A percentile compares a stretch with the other conserved stretches of the same genome.
These are phyloP conservation scores for Grosmannia huntii DNA, from an alignment of 2,329 filamentous ascomycete genomes.

Conservation along the genomic window DNA sequence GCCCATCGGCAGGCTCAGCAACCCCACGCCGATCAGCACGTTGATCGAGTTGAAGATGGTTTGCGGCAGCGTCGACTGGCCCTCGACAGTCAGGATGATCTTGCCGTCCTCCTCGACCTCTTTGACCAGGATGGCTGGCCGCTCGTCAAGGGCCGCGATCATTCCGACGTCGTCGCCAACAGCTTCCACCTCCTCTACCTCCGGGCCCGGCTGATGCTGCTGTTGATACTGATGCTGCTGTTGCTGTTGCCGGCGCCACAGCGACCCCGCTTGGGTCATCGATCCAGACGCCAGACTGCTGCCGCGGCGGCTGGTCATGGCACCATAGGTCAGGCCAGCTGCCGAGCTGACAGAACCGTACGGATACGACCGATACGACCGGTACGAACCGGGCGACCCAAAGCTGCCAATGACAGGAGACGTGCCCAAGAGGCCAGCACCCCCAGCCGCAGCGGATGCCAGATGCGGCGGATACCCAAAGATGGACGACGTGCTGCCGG, in stretches of 20 bases:
- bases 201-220: not conserved
- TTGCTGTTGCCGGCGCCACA: slow-evolving; percentile 42
- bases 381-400: slow-evolving; percentile 48
- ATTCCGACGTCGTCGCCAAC: slow-evolving; percentile 23
- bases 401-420: slow-evolving; percentile 10
- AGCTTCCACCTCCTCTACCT: not conserved
- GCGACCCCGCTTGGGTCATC: slow-evolving; percentile 36
- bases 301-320: slow-evolving; percentile 16
- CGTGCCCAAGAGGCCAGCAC: not conserved
- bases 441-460: slow-evolving; percentile 28
- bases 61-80: slow-evolving; percentile 89
- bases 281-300: slow-evolving; percentile 20
- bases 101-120: slow-evolving; percentile 81
- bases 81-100: slow-evolving; percentile 71
- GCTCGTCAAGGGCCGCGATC: slow-evolving; percentile 29
- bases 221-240: slow-evolving; percentile 13
- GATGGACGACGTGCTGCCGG: slow-evolving; percentile 30
- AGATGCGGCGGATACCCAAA: slow-evolving; percentile 49
- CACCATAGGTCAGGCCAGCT: slow-evolving; percentile 6
- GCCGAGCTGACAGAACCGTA: slow-evolving; percentile 41
- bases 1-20: slow-evolving; percentile 79
- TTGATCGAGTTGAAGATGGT: slow-evolving; percentile 96
- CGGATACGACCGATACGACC: slow-evolving; percentile 48
- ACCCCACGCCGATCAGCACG: slow-evolving; percentile 77
- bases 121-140: slow-evolving; percentile 72